phyloP scores from a whole-genome alignment of 768 basidiomycete genomes.

The Pleurotus platypus region DNA sequence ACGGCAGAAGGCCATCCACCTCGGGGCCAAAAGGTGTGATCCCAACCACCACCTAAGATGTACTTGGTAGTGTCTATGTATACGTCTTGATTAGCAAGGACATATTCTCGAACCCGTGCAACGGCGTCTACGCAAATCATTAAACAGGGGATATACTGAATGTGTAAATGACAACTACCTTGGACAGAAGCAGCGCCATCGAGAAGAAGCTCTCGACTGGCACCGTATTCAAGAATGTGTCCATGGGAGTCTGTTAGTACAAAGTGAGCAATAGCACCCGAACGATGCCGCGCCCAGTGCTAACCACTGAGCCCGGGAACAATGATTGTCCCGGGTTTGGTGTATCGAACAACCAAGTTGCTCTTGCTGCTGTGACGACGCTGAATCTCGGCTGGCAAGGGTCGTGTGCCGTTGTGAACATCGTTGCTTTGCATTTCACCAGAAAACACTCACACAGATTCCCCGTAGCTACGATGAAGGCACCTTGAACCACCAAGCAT shows the following conservation, averaged over 20 bases:
- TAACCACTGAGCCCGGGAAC: constrained; percentile 72
- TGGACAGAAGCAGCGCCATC: constrained; percentile 55
- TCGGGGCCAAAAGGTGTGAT: constrained; percentile 74
- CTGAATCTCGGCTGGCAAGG: constrained; percentile 35
- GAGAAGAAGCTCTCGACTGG: constrained; percentile 58
- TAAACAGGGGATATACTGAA: neutral
- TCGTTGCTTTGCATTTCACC: constrained; percentile 1
- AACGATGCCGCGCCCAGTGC: constrained; percentile 16
- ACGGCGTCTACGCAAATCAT: constrained; percentile 50
- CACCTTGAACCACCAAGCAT: constrained; percentile 58
- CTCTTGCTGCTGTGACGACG: constrained; percentile 30
- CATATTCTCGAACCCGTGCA: constrained; percentile 54
- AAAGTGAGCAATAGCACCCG: too few species aligned
- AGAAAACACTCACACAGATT: constrained; percentile 43
- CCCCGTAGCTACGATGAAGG: constrained; percentile 51
- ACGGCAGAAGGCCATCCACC: constrained; percentile 69
- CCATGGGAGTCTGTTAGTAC: constrained; percentile 65
- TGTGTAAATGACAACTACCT: constrained; percentile 33
- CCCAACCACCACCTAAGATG: constrained; percentile 86
- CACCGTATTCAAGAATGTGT: constrained; percentile 78
- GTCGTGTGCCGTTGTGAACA: neutral
- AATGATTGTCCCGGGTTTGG: constrained; percentile 54
- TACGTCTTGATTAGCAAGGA: constrained; percentile 56
- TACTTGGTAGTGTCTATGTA: constrained; percentile 52
- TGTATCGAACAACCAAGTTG: constrained; percentile 39